Evolutionary conservation across 108 stramenopile species (phyloP), one percentile per base, ranked within the genome.

Genomic region (Cyclotella kingstonii): DNA sequence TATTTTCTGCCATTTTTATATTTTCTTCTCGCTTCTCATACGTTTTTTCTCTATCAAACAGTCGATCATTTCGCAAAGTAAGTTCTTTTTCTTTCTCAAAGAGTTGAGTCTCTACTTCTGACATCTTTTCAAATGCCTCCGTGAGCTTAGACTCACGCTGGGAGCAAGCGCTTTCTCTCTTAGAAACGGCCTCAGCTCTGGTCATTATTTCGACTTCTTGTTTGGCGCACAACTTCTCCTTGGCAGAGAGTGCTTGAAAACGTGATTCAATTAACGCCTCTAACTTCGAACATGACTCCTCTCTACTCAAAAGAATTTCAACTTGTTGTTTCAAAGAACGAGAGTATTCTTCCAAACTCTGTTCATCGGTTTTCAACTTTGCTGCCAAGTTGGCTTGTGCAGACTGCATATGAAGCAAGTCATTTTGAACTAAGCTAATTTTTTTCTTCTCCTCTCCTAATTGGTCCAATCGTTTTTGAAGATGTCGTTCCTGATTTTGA

Each of bases 241-340:
- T 63, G 19, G 39, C 47, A 15, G 70, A 63, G 6, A 71, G 47
- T 6, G 30, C 33, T 15, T 48, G 43, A 23, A 66, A 38, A 2
- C 53, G 53, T 12, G 65, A 66, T 28, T 66, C 65, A 15, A 66
- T 34, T 0, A 66, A 34, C 10, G 33, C 46, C 33, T 71, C 70
- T 55, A 71, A 31, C 21, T 71, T 55, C 0, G 44, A 18, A 34
- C 70, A 71, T 28, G 70, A 61, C 44, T 56, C 51, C 23, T 68
- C 66, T 49, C 66, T 47, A 38, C n/a, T 39, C 31, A 58, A 31
- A 5, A 68, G 34, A 10, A 49, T 36, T 23, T 68, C 56, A 2
- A 56, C 56, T 19, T 49, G 56, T 14, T 49, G 17, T 18, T 55
- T 68, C 49, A 68, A 35, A 15, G 68, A 69, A 34, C 44, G 21